Evolutionary conservation across 2,329 filamentous ascomycete species (phyloP), one percentile per base, ranked within the genome.

Genomic region (Sarocladium kiliense): DNA sequence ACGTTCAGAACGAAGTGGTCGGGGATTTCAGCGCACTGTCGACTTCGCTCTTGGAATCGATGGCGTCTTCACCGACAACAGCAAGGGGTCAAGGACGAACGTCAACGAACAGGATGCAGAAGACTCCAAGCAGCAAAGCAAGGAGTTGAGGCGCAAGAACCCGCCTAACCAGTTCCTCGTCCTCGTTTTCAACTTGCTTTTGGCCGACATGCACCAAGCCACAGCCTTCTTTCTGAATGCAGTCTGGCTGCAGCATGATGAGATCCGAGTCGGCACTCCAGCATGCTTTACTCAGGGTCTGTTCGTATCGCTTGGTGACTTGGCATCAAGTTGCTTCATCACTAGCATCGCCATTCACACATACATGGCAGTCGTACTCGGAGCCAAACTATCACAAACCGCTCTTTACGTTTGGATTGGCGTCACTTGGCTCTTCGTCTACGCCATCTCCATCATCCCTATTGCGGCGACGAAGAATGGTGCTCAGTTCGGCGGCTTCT

Each of bases 171-270:
- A 89, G 66, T 87, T 88, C 62, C 76, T 88, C 26, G 73, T 89
- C 0, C 74, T 89, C 3, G 85, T 89, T 56, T 81, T 87, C 65
- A 89, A 89, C 64, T 77, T 89, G 0, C 72, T 89, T 4, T 69
- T 87, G 21, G 85, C 86, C 57, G 86, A 89, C 61, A 77, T 87
- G 55, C 81, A 86, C 62, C 86, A 89, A 62, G 77, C 82, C 7
- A 65, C 81, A 1, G 81, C 84, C 3, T 89, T 88, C 63, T 62
- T 86, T 42, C 72, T 88, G 50, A 87, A 85, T 58, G 76, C 78
- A 3, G 71, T 78, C 34, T 86, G 85, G 79, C 71, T 87, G 4
- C 66, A 68, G 1, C 65, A 71, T 14, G 74, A 86, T 64, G 74
- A 71, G 0, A 77, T 89, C 16, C 62, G 76, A 1, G 80, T 84